Evolutionary conservation across 176 grass and related monocot genomes (phyloP), one percentile per base, ranked within the genome.

Genomic region (Eremochloa ophiuroides): DNA sequence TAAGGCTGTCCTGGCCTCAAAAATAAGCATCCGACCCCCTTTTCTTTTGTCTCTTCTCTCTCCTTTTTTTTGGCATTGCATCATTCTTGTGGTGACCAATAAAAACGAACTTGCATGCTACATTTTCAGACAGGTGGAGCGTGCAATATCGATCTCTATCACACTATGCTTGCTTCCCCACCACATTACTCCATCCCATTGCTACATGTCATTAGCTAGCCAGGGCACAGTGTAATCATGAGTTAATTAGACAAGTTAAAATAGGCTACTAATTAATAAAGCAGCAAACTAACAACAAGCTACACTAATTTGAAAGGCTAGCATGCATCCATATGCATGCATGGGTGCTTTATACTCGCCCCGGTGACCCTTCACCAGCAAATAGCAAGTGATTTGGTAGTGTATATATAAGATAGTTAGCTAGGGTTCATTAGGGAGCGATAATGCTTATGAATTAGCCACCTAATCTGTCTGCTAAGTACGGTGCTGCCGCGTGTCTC

Each of bases 111-210:
- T 47, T 65, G 40, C 27, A 78, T 65, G 40, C 60, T 65, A 13
- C 76, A 78, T 78, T 78, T n/a, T n/a, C 60, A 47, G 66, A 78
- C 75, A 65, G 75, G 60, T 78, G 40, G 62, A 47, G 71, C 2
- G 17, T 18, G 44, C 64, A 60, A n/a, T n/a, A n/a, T n/a, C n/a
- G n/a, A n/a, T n/a, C n/a, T n/a, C 14, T 13, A 60, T 26, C 13
- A 60, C 23, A 60, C 27, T 10, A 25, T 29, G 26, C 38, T 25
- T 69, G 66, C 43, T 31, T 50, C 43, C 70, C 27, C 43, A 73
- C 28, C 43, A 75, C 72, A 75, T 76, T 42, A 26, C 22, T 59
- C 55, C 5, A 71, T 71, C 23, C 13, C 74, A 55, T 22, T 62
- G 28, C 16, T 31, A 31, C 70, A 30, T 73, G 58, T 61, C 74